These are phyloP conservation scores for Leccinum boreale DNA, from an alignment of 768 basidiomycete species.

Conservation along the genomic window DNA sequence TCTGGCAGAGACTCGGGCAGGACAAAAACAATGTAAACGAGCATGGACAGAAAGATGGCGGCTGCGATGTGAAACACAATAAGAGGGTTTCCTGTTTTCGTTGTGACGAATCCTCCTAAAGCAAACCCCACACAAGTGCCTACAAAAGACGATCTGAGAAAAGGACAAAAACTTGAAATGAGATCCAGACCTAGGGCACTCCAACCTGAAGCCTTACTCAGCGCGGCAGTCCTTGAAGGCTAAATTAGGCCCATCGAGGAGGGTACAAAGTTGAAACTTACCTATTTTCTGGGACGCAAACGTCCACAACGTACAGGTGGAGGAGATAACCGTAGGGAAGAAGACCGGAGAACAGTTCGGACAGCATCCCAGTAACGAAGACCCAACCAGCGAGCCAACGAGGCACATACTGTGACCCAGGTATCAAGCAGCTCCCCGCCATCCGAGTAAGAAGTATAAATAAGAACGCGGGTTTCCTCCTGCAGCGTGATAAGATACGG, in stretches of 20 bases:
- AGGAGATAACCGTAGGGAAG: conserved; percentile 17
- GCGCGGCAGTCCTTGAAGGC: conserved; percentile 19
- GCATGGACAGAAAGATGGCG: conserved; percentile 8
- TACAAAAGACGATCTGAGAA: conserved; percentile 4
- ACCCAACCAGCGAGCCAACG: conserved; percentile 12
- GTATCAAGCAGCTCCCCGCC: conserved; percentile 13
- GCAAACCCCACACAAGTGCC: conserved; percentile 26
- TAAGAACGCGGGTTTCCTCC: conserved; percentile 24
- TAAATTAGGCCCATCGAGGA: conserved; percentile 2
- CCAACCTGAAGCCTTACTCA: conserved; percentile 31
- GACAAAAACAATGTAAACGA: conserved; percentile 23
- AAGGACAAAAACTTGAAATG: background rate
- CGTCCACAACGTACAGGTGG: conserved; percentile 30
- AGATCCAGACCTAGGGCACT: conserved; percentile 20
- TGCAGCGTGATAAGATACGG: conserved; percentile 24
- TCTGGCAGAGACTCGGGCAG: conserved; percentile 33
- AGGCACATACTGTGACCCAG: conserved; percentile 15
- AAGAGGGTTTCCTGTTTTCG: conserved; percentile 17
- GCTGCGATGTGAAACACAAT: conserved; percentile 22
- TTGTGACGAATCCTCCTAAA: conserved; percentile 31
- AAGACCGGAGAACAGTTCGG: conserved; percentile 10
- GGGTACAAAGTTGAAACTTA: background rate
- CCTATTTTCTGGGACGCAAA: conserved; percentile 24
- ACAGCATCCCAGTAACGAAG: conserved; percentile 20
- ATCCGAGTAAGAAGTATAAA: conserved; percentile 6